Evolutionary conservation across 2,329 filamentous ascomycete species (phyloP), one percentile per base, ranked within the genome.

Genomic region (Blastomyces parvus): DNA sequence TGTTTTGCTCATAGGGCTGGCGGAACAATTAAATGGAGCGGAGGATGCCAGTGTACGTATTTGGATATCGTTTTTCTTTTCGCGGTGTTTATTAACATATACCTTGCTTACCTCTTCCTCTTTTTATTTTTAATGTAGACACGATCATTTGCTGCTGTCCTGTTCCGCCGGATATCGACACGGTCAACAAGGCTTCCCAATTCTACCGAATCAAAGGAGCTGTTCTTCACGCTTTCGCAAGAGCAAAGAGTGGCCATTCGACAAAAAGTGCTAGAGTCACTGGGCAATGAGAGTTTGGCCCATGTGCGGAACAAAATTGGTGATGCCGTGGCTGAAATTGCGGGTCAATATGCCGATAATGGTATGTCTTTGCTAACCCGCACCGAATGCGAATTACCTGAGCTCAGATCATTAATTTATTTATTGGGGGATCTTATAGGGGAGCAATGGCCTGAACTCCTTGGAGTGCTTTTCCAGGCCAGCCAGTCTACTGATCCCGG

Each of bases 241-340:
- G 86, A 90, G 44, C 88, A 94, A 74, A 87, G 88, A 67, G 81
- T 85, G 59, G 87, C 86, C 58, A 96, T 97, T 71, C 86, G 91
- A 69, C 84, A 88, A 71, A 96, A 93, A 76, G 81, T 97, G 64
- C 83, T 97, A 52, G 84, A 92, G 71, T 86, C 86, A 61, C 81
- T 97, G 61, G 85, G 85, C 64, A 82, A 81, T 66, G 94, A 97
- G 78, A 80, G 84, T 27, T 84, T 89, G 66, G 84, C 86, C 66
- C 81, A 84, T 48, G 89, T 96, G 57, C 84, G 94, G 71, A 94
- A 96, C 80, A 99, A 99, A 78, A 89, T 97, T 73, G 94, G 92
- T 70, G 94, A 99, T 78, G 91, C 93, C n/a, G 89, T 97, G 66
- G 94, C 94, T 30, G 94, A 99, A 78, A 83, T 99, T 65, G 94